Base-by-base conservation (phyloP, 352 stramenopile genomes). In the Phytophthora kernoviae region DNA sequence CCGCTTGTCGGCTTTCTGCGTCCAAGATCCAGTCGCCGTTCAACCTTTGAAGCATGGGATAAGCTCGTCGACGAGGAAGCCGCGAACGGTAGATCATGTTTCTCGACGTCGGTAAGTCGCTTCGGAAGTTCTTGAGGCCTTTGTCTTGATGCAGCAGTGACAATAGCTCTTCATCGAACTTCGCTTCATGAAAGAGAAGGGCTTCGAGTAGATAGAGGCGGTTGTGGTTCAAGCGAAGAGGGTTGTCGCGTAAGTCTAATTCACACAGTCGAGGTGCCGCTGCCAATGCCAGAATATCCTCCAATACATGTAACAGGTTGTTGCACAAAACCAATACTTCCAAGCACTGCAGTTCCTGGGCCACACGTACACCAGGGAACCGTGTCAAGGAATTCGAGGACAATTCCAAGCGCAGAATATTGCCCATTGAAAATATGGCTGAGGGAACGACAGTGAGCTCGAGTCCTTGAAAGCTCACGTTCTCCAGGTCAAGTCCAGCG, bases 151-250 rank as follows among this genome's bases (percentile, higher is more conserved):
- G 58, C 4, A 74, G 46, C 58, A 78, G 75, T 2, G 50, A 40
- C 42, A 91, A 58, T 45, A 72, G 20, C 11, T 79, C 70, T 18
- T 73, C 62, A 17, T 77, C 62, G 17, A 74, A 58, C 17, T 46
- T 52, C 0, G 54, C n/a, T 7, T 74, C 53, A 0, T 63, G 44
- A 9, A 86, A 84, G 3, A 91, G 67, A 14, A 75, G 34, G 18
- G 73, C 61, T 18, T 93, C 81, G 2, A 93, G 64, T 20, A 90
- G 58, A 51, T 93, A 93, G 15, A 93, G 48, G 17, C 81, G 78
- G 51, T 93, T 90, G 41, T 75, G 63, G 17, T 77, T 58, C 7
- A 93, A 57, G 0, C 81, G 77, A 26, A 93, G 63, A 0, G 84
- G 81, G 48, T 93, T 93, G 7, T 65, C 44, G 10, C 49, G 42